Evolutionary conservation across 2,329 filamentous ascomycete genomes (phyloP).

Genomic region (Clarireedia homoeocarpa): DNA sequence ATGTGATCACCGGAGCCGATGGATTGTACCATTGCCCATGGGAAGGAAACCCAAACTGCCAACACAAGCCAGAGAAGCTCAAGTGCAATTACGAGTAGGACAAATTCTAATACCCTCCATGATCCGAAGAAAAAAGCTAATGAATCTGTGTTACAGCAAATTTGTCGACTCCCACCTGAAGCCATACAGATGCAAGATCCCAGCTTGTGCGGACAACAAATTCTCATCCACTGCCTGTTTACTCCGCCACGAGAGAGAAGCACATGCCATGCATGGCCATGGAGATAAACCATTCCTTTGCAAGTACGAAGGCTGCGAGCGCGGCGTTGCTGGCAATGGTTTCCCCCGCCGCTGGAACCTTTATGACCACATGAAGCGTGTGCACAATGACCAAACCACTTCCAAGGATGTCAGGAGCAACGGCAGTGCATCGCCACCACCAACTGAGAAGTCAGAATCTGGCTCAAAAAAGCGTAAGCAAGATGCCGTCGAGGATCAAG

Average conservation of each 20-base stretch:
- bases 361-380: constrained; percentile 93
- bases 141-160: constrained; percentile 54
- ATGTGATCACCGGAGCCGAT: constrained; percentile 52
- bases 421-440: constrained; percentile 22
- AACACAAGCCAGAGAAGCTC: constrained; percentile 87
- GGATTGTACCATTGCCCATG: constrained; percentile 92
- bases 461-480: constrained; percentile 28
- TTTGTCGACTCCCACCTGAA: constrained; percentile 95
- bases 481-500: constrained; percentile 19
- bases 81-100: constrained; percentile 99
- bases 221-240: constrained; percentile 96
- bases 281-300: constrained; percentile 89
- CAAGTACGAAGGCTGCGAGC: constrained; percentile 80
- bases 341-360: constrained; percentile 96
- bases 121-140: constrained; percentile 19
- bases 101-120: not conserved
- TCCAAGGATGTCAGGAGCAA: constrained; percentile 18
- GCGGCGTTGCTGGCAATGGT: constrained; percentile 72
- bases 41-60: constrained; percentile 64
- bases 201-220: constrained; percentile 72
- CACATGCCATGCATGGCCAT: constrained; percentile 91
- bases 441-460: constrained; percentile 9
- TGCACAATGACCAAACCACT: constrained; percentile 52
- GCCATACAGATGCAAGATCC: constrained; percentile 89
- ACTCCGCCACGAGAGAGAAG: constrained; percentile 89